phyloP scores from a whole-genome alignment of 78 protist species.

The Speleostelium caveatum region DNA sequence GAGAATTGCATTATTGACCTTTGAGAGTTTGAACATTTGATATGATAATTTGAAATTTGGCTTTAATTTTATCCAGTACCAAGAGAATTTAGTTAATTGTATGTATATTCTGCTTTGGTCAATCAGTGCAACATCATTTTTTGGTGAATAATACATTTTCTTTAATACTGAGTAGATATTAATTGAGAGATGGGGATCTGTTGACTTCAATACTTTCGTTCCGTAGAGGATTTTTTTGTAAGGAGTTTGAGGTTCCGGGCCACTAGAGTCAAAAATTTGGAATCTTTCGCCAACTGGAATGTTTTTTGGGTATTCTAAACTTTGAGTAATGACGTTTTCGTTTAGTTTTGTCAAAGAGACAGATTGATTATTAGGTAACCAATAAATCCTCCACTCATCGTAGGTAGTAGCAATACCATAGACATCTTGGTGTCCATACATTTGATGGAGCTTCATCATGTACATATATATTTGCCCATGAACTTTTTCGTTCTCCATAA shows the following conservation, averaged over 20 bases:
- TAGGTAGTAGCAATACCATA: slow-evolving; percentile 6
- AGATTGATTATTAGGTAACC: slow-evolving; percentile 9
- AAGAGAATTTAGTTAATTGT: neutral
- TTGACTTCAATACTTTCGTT: neutral
- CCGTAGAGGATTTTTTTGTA: neutral
- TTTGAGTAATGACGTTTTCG: neutral
- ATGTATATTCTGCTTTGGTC: neutral
- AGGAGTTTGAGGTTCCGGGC: neutral
- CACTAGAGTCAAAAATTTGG: neutral
- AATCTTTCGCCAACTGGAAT: neutral
- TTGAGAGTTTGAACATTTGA: neutral
- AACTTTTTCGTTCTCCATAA: neutral
- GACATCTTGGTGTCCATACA: slow-evolving; percentile 10
- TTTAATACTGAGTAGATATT: neutral
- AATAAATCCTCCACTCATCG: slow-evolving; percentile 5
- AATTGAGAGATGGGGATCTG: neutral
- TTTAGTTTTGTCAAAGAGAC: neutral
- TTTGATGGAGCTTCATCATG: neutral
- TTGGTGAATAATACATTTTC: slow-evolving; percentile 1
- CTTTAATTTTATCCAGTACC: neutral
- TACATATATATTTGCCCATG: neutral
- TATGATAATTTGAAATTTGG: neutral
- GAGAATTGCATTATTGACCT: neutral
- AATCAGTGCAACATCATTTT: neutral
- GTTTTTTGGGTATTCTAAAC: neutral